Conservation (phyloP, 2,329 filamentous ascomycete genomes). For the Colletotrichum viniferum region DNA sequence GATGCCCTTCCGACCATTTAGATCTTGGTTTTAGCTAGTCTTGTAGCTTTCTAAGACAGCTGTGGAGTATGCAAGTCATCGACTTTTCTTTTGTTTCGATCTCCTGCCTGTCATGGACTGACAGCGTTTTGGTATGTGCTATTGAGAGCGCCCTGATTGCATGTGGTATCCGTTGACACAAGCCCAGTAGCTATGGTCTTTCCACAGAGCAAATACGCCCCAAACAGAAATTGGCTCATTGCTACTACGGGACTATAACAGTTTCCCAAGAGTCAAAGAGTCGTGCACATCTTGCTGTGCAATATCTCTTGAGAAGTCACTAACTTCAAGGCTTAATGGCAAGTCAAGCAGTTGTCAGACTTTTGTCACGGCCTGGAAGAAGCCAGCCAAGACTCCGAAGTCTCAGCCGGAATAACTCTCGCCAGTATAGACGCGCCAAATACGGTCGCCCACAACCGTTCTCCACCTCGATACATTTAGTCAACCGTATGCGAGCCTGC, state of each 20-base stretch:
- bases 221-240: too few species aligned
- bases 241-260: neutral
- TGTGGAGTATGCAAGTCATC: neutral
- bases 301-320: neutral
- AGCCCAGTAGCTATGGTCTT: too few species aligned
- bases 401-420: neutral
- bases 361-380: neutral
- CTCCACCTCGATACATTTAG: neutral
- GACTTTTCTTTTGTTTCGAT: neutral
- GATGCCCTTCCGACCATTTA: neutral
- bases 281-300: neutral
- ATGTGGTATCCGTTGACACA: neutral
- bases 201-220: too few species aligned
- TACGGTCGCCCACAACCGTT: neutral
- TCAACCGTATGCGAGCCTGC: neutral
- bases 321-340: neutral
- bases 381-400: neutral
- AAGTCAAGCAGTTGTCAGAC: accelerated
- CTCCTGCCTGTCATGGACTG: neutral
- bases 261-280: neutral
- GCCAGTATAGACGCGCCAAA: neutral
- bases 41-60: neutral
- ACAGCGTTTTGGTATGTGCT: neutral
- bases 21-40: neutral
- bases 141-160: too few species aligned